phyloP scores from a whole-genome alignment of 306 rosid species.

The Cyamopsis tetragonoloba region DNA sequence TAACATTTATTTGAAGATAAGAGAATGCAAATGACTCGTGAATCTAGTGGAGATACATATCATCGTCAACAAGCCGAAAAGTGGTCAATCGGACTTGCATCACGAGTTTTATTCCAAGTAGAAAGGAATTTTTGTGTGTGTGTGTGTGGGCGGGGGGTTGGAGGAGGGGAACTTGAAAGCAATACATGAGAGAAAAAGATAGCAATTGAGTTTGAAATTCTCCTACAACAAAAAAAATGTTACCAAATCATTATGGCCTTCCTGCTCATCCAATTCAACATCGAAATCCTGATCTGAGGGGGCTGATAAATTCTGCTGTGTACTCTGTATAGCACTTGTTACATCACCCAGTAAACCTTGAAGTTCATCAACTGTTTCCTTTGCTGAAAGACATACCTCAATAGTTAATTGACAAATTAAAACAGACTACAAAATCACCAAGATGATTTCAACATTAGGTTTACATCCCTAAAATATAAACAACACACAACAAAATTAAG shows the following conservation, averaged over 20 bases:
- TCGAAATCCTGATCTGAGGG: slow-evolving; percentile 21
- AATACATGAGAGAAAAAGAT: not conserved
- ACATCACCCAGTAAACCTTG: slow-evolving; percentile 48
- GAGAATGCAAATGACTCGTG: slow-evolving; percentile 14
- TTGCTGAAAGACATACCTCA: slow-evolving; percentile 40
- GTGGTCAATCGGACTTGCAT: not conserved
- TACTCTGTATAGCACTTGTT: slow-evolving; percentile 32
- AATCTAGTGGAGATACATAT: slow-evolving; percentile 8
- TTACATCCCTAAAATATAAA: not conserved
- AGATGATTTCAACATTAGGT: not conserved
- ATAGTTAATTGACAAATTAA: slow-evolving; percentile 23
- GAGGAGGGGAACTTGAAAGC: not conserved
- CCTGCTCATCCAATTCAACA: slow-evolving; percentile 35
- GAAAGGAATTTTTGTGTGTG: too few relatives aligned
- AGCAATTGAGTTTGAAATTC: not conserved
- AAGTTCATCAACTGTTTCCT: slow-evolving; percentile 47
- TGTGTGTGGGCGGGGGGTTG: not conserved
- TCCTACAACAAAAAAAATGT: not conserved
- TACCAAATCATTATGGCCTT: slow-evolving; percentile 38
- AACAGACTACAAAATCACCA: slow-evolving; percentile 8
- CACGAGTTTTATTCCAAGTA: not conserved
- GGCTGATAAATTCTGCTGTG: slow-evolving; percentile 12
- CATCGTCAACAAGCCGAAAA: not conserved
- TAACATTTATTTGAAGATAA: not conserved
- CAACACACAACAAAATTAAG: not conserved